Evolutionary conservation across 768 basidiomycete species (phyloP), one percentile per base, ranked within the genome.

Genomic region (Phylloporus arenicola): DNA sequence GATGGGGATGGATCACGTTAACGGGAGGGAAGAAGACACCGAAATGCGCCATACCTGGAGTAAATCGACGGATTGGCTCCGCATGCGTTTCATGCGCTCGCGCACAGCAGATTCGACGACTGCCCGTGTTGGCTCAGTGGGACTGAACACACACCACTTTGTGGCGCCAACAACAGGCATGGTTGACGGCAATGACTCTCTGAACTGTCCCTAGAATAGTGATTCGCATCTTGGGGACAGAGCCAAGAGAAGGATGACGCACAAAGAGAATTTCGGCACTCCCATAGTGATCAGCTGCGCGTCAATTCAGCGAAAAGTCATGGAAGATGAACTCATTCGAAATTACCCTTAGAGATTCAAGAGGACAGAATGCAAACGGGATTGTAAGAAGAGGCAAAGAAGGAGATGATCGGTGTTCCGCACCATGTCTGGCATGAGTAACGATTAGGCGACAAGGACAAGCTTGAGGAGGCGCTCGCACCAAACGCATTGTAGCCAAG

Each of bases 111-210:
- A 75, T 57, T 82, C 74, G 43, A 89, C 86, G 46, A 75, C 66
- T 27, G 72, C 65, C 7, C 78, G 79, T 3, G 84, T 76, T 2
- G 79, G 72, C 13, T 67, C 67, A 14, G 73, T 70, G 25, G 70
- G 68, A 50, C 77, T 74, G 71, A 91, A 91, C 13, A 88, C 79
- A 64, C 88, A 91, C 88, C 87, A 92, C 63, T 92, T 92, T 3
- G 91, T 92, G 1, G 84, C 87, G 38, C 87, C 85, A 22, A 91
- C 54, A 10, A 86, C 75, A 3, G 67, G 58, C 33, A 70, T 61
- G 25, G 74, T 60, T 27, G 68, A 54, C 25, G 72, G 64, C 16
- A 80, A 65, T 12, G 75, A 71, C 54, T 69, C 61, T 58, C 76
- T 76, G 68, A 86, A 87, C 64, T 85, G 80, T 12, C 88, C 89